Evolutionary conservation across 352 stramenopile species (phyloP), one percentile per base, ranked within the genome.

Genomic region (Globisporangium acanthophoron): DNA sequence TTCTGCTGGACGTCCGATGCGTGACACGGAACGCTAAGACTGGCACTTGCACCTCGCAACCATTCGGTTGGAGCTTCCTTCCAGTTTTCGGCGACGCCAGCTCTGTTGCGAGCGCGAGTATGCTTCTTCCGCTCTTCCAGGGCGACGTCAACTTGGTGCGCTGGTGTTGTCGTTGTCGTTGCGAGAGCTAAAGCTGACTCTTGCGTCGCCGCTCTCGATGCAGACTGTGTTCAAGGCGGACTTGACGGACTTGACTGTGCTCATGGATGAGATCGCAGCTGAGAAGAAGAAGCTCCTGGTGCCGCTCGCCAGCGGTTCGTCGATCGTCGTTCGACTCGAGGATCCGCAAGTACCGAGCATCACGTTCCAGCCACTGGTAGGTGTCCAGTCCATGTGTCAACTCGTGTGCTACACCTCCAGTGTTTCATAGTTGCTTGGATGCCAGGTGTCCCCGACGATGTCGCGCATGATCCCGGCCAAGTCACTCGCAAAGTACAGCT

Each of bases 11-110:
- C 57, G 64, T 92, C 18, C 75, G 73, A n/a, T 66, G 47, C 6
- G 54, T 88, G 20, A 59, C 57, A 13, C 72, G 73, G 8, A 73
- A 74, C 27, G 53, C 66, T 6, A 88, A 87, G 58, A 78, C 67
- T 5, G 74, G 74, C 5, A 54, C 45, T 1, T 79, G 78, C 24
- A 59, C 56, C 1, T 85, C 74, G 1, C 67, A 83, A 40, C 67
- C 73, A 20, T 71, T 85, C 21, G 83, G 71, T 0, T 92, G 83
- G 83, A 78, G 70, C 5, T 92, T 90, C 15, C 50, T 89, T 11
- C 76, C 76, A 0, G 62, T 90, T 0, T 67, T 92, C 3, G 64
- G 58, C 6, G 56, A 73, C 18, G 64, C 61, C 8, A 68, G 64
- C 0, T 68, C 62, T 6, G 59, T 92, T 20, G 67, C 69, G 2